phyloP scores from a whole-genome alignment of 352 stramenopile genomes.

The Phytopythium helicoides region DNA sequence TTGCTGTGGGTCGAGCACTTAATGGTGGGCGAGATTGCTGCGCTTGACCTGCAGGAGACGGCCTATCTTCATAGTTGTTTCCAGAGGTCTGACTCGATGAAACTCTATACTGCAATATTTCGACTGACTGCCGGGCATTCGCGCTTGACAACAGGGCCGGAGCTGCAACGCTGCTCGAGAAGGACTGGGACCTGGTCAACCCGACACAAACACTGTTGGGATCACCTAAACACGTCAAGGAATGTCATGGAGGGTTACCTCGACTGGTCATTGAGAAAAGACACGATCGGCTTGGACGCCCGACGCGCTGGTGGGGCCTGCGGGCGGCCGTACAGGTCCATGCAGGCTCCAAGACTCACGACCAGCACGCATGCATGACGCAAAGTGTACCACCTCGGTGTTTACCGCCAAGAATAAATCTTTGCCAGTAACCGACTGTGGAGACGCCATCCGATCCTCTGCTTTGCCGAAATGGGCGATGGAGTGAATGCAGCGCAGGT shows the following conservation, averaged over 20 bases:
- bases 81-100: no score
- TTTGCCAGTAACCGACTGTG: slow-evolving; percentile 5
- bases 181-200: slow-evolving; percentile 22
- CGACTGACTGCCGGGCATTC: background rate
- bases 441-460: no score
- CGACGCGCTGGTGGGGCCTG: slow-evolving; percentile 11
- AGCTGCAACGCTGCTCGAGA: slow-evolving; percentile 22
- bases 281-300: slow-evolving; percentile 18
- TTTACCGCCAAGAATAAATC: slow-evolving; percentile 10
- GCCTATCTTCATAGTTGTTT: background rate
- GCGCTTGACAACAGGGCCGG: slow-evolving; percentile 5
- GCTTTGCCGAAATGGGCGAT: no score
- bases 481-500: no score
- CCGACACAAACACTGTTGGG: background rate
- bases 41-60: background rate
- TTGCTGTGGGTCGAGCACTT: no score
- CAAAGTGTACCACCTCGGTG: slow-evolving; percentile 5
- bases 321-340: slow-evolving; percentile 49
- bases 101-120: no score
- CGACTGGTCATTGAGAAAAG: slow-evolving; percentile 39
- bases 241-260: no score
- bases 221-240: no score
- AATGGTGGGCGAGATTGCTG: no score
- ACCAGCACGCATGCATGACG: background rate
- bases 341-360: slow-evolving; percentile 4